Evolutionary conservation across 352 stramenopile genomes (phyloP), one percentile per base, ranked within the genome.

Genomic region (Phytophthora pseudosyringae): DNA sequence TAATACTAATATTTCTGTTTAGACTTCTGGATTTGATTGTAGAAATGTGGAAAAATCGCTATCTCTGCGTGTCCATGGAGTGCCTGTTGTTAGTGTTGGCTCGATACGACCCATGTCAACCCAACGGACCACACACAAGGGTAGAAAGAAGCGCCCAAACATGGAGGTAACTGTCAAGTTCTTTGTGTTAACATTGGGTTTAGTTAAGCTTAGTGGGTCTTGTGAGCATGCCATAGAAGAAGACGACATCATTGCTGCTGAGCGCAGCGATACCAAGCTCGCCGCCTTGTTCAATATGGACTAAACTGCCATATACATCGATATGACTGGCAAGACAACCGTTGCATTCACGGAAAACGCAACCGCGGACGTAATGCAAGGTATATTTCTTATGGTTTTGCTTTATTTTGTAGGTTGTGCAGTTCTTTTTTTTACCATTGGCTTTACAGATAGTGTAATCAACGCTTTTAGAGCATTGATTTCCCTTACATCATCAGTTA

Each of bases 281-380:
- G 48, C 10, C 10, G 8, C 43, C 13, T 36, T 51, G 18, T 61
- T 51, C 8, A 67, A 61, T 31, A 67, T 67, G 59, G 50, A 61
- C 9, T 48, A 52, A 60, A 61, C 49, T 3, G 41, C 50, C 6
- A 44, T 56, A 0, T 51, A 55, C 29, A 67, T 67, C n/a, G 41
- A 51, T 15, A 67, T 67, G 33, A 29, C 13, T 3, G 49, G 48
- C 13, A 60, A 60, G 6, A 67, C 49, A 21, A 67, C 50, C 3
- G 38, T 67, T 10, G 59, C 50, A 32, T 67, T 60, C 16, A 29
- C 15, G 2, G 49, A 40, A 3, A 60, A 54, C 3, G 53, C 49
- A 32, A 67, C 50, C 1, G 31, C 61, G 1, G 56, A 57, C 38
- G 56, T 58, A 6, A 3, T 49, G 6, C 49, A 56, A 60, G 35